Base-by-base conservation (phyloP, 495 filamentous ascomycete genomes). In the Penicillium diatomitis region DNA sequence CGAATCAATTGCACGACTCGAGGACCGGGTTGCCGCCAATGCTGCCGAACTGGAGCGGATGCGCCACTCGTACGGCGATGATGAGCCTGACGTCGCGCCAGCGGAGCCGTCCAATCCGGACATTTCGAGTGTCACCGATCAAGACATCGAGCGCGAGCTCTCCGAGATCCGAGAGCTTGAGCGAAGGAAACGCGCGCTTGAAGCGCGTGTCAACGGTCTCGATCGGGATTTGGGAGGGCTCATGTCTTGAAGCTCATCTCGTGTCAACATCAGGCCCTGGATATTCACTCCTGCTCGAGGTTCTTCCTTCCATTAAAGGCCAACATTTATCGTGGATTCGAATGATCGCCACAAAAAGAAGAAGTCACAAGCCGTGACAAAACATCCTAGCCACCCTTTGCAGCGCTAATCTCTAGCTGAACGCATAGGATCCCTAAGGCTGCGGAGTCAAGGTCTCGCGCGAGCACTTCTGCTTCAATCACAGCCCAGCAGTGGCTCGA, bases 161-260 rank as follows among this genome's bases (percentile, higher is more conserved):
- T 94, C 92, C 47, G 92, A 98, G 65, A 97, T 98, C 64, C 90
- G 89, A 11, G 94, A 98, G 63, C 70, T 98, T 36, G 96, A 97
- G 44, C 94, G 96, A 64, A 96, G 90, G 4, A 92, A 91, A 69
- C 78, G 71, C 40, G 73, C 73, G 36, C 56, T 98, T 30, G 90
- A 96, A 65, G 82, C 80, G 33, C 79, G 88, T 45, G 78, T 96
- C 31, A 80, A 70, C 41, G 82, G 81, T 3, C 86, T 96, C 76
- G 89, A 91, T 50, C 80, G 76, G 50, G 88, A 96, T 62, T 66
- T 96, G 12, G 82, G 80, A 3, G 84, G 82, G 0, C 58, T 94
- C 6, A 55, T 76, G 47, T 61, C 76, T 44, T 82, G 68, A 78
- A n/a, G 6, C 6, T 10, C 20, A 28, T 8, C 8, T 6, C 27